Evolutionary conservation across 192 early-diverging fungal genomes (phyloP).

Genomic region (Funneliformis geosporum): DNA sequence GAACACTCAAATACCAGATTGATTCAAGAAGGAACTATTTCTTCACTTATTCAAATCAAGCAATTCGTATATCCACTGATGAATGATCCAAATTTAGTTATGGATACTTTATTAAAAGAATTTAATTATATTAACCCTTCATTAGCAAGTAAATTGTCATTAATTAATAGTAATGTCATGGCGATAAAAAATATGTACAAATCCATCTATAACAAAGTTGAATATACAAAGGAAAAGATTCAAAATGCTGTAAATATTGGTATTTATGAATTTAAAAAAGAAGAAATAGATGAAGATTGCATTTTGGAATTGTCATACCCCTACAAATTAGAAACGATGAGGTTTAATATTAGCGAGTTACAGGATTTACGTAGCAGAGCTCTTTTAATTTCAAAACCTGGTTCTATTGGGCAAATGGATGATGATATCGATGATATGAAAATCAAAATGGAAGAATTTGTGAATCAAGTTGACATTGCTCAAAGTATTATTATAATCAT

Average conservation of each 20-base stretch:
- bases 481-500: constrained; percentile 24
- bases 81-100: not conserved
- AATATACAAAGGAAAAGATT: constrained; percentile 32
- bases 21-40: constrained; percentile 27
- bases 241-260: constrained; percentile 18
- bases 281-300: constrained; percentile 23
- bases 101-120: not conserved
- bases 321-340: not conserved
- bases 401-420: not conserved
- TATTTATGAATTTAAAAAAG: constrained; percentile 21
- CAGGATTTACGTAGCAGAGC: constrained; percentile 34
- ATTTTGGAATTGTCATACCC: constrained; percentile 16
- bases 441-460: constrained; percentile 21
- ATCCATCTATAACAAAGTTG: constrained; percentile 27
- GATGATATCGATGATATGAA: not conserved
- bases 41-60: constrained; percentile 30
- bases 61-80: constrained; percentile 24
- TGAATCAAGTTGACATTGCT: constrained; percentile 29
- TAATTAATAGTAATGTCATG: constrained; percentile 24
- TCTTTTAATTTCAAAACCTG: constrained; percentile 29
- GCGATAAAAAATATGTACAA: constrained; percentile 25
- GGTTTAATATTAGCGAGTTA: constrained; percentile 17
- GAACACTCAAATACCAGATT: constrained; percentile 29
- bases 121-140: constrained; percentile 14
- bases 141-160: constrained; percentile 19